phyloP scores from a whole-genome alignment of 192 early-diverging fungal genomes.

The Rhizoclosmatium globosum region DNA sequence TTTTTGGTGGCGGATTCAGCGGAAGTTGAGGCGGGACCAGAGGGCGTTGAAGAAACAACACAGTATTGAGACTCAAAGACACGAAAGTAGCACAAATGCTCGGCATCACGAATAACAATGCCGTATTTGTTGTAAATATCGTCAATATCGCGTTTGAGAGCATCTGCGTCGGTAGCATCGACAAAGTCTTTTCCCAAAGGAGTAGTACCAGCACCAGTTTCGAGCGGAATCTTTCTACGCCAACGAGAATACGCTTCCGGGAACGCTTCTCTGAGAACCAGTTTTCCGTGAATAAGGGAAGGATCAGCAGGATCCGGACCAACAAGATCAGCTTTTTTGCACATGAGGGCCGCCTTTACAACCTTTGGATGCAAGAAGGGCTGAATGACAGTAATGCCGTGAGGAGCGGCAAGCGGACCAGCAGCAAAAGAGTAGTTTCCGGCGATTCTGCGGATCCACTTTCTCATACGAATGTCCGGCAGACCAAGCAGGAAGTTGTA shows the following conservation, averaged over 20 bases:
- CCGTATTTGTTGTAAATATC: slow-evolving; percentile 51
- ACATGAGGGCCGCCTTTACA: slow-evolving; percentile 62
- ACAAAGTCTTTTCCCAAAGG: slow-evolving; percentile 59
- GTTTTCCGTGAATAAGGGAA: slow-evolving; percentile 59
- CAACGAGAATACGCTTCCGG: slow-evolving; percentile 67
- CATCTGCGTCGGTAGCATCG: slow-evolving; percentile 13
- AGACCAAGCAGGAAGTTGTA: slow-evolving; percentile 69
- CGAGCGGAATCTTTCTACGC: slow-evolving; percentile 75
- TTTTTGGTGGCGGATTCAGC: too few relatives aligned
- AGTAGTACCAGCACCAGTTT: slow-evolving; percentile 68
- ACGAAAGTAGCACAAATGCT: slow-evolving; percentile 69
- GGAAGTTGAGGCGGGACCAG: background rate
- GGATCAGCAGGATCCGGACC: slow-evolving; percentile 19
- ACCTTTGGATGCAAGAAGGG: slow-evolving; percentile 65
- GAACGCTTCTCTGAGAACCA: slow-evolving; percentile 66
- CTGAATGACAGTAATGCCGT: slow-evolving; percentile 70
- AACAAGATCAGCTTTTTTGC: slow-evolving; percentile 39
- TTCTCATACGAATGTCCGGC: slow-evolving; percentile 52
- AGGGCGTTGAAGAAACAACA: background rate
- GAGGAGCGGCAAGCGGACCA: slow-evolving; percentile 50
- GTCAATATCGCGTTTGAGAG: slow-evolving; percentile 39
- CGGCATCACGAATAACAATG: slow-evolving; percentile 67
- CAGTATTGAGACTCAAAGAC: slow-evolving; percentile 60
- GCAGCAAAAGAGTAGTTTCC: slow-evolving; percentile 68
- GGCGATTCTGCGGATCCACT: slow-evolving; percentile 57